phyloP scores from a whole-genome alignment of 1,284 basidiomycete genomes.

The Marasmius sp. region DNA sequence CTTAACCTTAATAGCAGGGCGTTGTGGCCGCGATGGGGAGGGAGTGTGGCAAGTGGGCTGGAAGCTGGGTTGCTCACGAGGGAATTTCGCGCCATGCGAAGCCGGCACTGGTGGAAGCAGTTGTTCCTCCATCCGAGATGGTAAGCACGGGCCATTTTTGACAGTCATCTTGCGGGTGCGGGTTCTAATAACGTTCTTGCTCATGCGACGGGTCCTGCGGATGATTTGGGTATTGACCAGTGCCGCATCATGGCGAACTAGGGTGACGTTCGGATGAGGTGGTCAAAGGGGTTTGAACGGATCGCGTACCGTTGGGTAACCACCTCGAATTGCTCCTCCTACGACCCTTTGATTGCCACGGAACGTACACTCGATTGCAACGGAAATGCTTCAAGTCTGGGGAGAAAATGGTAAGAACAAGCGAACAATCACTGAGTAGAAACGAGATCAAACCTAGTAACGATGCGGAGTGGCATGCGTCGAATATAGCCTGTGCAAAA shows the following conservation, averaged over 20 bases:
- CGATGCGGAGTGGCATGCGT: constrained; percentile 49
- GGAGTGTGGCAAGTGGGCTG: not conserved
- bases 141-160: not conserved
- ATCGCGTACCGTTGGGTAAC: constrained; percentile 30
- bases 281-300: not conserved
- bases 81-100: not conserved
- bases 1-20: not conserved
- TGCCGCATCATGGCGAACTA: constrained; percentile 16
- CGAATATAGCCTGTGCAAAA: constrained; percentile 38
- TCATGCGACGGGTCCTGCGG: constrained; percentile 21
- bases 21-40: not conserved
- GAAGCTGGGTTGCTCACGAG: not conserved
- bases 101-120: not conserved
- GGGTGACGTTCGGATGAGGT: not conserved
- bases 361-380: constrained; percentile 46
- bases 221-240: constrained; percentile 17
- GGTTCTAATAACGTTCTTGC: constrained; percentile 15
- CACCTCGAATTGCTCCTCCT: constrained; percentile 32
- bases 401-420: not conserved
- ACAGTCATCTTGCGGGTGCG: constrained; percentile 15
- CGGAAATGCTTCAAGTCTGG: constrained; percentile 43
- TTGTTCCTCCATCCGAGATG: not conserved
- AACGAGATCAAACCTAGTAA: constrained; percentile 31
- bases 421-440: not conserved
- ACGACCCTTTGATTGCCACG: constrained; percentile 45